These are phyloP conservation scores for Colletotrichum godetiae DNA, from an alignment of 2,329 filamentous ascomycete genomes.

Conservation along the genomic window DNA sequence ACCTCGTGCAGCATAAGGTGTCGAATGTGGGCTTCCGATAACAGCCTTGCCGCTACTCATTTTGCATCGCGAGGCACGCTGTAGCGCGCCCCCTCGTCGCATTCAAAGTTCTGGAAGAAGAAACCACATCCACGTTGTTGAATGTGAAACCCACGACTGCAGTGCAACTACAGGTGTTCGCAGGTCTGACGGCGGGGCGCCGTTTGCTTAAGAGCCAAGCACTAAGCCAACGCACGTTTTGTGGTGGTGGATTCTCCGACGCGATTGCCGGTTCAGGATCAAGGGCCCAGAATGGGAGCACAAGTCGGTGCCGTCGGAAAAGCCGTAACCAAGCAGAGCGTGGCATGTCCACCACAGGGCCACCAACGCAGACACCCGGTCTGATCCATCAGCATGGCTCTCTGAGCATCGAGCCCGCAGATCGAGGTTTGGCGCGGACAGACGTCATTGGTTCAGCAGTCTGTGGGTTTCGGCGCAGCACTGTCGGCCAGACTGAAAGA, in stretches of 20 bases:
- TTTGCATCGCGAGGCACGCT: constrained; percentile 3
- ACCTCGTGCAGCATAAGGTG: background rate
- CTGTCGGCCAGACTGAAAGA: background rate
- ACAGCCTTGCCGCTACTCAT: background rate
- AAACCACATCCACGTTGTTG: constrained; percentile 4
- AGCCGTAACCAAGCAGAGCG: background rate
- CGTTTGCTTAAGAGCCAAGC: constrained; percentile 4
- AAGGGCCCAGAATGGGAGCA: background rate
- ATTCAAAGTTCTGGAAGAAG: background rate
- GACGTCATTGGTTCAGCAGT: constrained; percentile 6
- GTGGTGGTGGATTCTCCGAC: background rate
- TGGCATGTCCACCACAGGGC: background rate
- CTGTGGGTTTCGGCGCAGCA: constrained; percentile 2
- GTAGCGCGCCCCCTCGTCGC: background rate
- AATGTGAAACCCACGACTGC: constrained; percentile 19
- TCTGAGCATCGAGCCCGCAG: constrained; percentile 22
- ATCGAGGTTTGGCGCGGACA: constrained; percentile 13
- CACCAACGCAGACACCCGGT: background rate
- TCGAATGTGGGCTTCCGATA: constrained; percentile 4
- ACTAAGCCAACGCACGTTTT: background rate
- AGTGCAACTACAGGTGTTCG: constrained; percentile 10
- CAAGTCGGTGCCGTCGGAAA: background rate
- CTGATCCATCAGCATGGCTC: constrained; percentile 5
- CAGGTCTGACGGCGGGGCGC: constrained; percentile 20
- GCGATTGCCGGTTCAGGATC: constrained; percentile 12